Evolutionary conservation across 129 eudicot genomes (phyloP).

Genomic region (Tagetes erecta): DNA sequence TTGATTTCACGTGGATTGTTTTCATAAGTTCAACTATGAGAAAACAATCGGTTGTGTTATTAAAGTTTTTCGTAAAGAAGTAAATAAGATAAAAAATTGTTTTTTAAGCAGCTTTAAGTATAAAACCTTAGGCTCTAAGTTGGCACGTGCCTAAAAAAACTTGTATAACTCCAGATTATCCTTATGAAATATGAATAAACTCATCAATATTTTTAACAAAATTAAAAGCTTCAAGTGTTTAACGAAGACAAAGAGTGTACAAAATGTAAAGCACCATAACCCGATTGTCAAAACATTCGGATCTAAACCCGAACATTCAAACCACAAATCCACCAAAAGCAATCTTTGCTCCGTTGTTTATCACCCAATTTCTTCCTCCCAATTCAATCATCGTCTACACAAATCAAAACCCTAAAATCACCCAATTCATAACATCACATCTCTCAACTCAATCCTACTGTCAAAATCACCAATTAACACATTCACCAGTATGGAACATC

Average conservation of each 20-base stretch:
- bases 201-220: no score
- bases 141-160: no score
- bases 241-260: neutral
- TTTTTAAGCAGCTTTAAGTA: no score
- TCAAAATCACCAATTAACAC: neutral
- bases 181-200: no score
- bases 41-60: no score
- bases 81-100: no score
- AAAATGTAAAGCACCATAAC: neutral
- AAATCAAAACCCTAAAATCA: slow-evolving; percentile 37
- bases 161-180: no score
- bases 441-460: slow-evolving; percentile 3
- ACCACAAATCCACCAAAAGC: neutral
- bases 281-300: neutral
- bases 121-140: no score
- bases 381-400: slow-evolving; percentile 12
- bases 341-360: neutral
- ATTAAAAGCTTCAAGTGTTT: no score
- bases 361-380: slow-evolving; percentile 21
- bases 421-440: neutral
- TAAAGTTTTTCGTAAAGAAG: no score
- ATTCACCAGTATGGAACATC: slow-evolving; percentile 49
- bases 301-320: neutral
- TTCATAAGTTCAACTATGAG: no score
- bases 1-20: no score